phyloP scores from a whole-genome alignment of 2,329 filamentous ascomycete genomes.

The Canariomyces notabilis region DNA sequence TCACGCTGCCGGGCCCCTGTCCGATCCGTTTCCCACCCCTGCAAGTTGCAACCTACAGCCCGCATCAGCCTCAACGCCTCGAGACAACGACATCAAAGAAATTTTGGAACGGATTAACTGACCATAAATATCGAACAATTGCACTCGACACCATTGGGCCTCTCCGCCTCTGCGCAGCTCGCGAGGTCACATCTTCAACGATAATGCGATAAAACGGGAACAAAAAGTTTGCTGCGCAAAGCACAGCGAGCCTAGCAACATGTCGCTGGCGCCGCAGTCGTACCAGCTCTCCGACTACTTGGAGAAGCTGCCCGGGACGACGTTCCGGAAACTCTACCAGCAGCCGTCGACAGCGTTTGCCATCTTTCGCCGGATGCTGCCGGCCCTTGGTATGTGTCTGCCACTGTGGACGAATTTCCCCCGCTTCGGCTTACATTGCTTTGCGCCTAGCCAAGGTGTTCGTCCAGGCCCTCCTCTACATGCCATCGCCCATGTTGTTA shows the following conservation, averaged over 20 bases:
- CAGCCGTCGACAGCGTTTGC: constrained; percentile 93
- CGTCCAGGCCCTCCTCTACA: constrained; percentile 92
- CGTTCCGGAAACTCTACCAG: constrained; percentile 87
- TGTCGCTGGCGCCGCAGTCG: constrained; percentile 47
- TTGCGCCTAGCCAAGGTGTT: constrained; percentile 72
- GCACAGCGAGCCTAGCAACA: constrained; percentile 21
- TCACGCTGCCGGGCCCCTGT: too few species aligned
- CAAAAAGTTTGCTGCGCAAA: not conserved
- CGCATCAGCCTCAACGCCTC: not conserved
- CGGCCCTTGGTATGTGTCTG: constrained; percentile 64
- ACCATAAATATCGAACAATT: not conserved
- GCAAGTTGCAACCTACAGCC: not conserved
- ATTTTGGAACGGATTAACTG: too few species aligned
- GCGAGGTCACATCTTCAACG: not conserved
- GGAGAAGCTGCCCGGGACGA: constrained; percentile 82
- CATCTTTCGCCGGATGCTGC: constrained; percentile 95
- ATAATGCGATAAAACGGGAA: constrained; percentile 10
- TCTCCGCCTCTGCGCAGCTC: not conserved
- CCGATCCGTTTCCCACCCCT: too few species aligned
- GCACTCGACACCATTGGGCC: not conserved
- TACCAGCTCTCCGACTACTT: constrained; percentile 79
- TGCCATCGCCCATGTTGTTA: constrained; percentile 73
- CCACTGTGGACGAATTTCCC: not conserved
- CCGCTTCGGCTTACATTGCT: constrained; percentile 1
- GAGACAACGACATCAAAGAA: too few species aligned